These are phyloP conservation scores for Akanthomyces dipterigenus DNA, from an alignment of 2,329 filamentous ascomycete species.

Conservation along the genomic window DNA sequence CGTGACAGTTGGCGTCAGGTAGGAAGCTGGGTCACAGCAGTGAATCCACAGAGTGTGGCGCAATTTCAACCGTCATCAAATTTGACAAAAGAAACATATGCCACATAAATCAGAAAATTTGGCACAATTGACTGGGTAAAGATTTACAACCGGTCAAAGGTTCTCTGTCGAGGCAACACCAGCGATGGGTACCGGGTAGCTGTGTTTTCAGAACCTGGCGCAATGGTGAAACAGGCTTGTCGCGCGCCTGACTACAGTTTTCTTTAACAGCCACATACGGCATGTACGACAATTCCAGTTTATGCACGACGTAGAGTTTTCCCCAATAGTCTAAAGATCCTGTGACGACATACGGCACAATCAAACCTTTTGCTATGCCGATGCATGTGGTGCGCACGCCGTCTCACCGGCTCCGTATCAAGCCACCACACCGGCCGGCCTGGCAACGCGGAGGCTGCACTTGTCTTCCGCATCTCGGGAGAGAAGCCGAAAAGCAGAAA, in stretches of 20 bases:
- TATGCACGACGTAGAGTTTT: not conserved
- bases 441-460: not conserved
- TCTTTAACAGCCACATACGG: not conserved
- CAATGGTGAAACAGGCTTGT: slow-evolving; percentile 4
- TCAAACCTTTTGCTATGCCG: not conserved
- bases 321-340: not conserved
- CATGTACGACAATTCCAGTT: not conserved
- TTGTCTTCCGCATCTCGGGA: not conserved
- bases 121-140: too few species aligned
- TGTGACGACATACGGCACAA: not conserved
- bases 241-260: not conserved
- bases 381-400: not conserved
- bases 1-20: too few species aligned
- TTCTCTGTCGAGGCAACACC: not conserved
- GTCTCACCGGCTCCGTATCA: not conserved
- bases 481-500: too few species aligned
- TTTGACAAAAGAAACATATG: too few species aligned
- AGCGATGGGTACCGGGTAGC: not conserved
- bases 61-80: too few species aligned
- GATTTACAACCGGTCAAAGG: too few species aligned
- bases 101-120: too few species aligned
- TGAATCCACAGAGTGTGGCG: too few species aligned
- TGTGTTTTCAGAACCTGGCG: not conserved
- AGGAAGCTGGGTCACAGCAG: too few species aligned
- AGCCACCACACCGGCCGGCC: not conserved